These are phyloP conservation scores for Graphilbum fragrans DNA, from an alignment of 2,329 filamentous ascomycete species.

Conservation along the genomic window DNA sequence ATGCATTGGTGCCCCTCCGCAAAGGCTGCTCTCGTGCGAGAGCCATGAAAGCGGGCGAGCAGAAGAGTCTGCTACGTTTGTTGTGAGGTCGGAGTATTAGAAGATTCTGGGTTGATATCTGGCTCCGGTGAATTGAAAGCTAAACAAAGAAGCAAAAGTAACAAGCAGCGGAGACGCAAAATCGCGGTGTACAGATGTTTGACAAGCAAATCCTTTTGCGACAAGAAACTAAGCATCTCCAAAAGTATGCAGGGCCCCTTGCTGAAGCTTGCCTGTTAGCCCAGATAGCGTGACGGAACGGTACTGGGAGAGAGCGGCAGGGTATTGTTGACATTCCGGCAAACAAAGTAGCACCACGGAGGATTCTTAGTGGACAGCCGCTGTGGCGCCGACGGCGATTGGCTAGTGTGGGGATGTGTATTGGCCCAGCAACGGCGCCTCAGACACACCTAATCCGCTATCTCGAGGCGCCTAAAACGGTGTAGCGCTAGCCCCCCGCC, in stretches of 20 bases:
- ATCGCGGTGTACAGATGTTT: background rate
- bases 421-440: background rate
- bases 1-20: conserved; percentile 18
- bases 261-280: no score
- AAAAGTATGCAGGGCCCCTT: background rate
- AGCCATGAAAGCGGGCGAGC: background rate
- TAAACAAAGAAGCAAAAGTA: background rate
- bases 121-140: background rate
- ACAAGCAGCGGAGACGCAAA: background rate
- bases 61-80: background rate
- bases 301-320: no score
- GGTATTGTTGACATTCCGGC: background rate
- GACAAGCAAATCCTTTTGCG: no score
- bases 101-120: no score
- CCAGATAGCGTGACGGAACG: no score
- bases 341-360: background rate
- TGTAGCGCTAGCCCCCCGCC: background rate
- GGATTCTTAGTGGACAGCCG: background rate
- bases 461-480: background rate
- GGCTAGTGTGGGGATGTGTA: background rate
- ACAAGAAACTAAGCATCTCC: no score
- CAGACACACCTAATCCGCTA: no score
- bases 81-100: no score
- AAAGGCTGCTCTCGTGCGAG: conserved; percentile 9
- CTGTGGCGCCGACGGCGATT: background rate